These are phyloP conservation scores for Wickerhamiella dianesei DNA, from an alignment of 805 yeast genomes.

Conservation along the genomic window DNA sequence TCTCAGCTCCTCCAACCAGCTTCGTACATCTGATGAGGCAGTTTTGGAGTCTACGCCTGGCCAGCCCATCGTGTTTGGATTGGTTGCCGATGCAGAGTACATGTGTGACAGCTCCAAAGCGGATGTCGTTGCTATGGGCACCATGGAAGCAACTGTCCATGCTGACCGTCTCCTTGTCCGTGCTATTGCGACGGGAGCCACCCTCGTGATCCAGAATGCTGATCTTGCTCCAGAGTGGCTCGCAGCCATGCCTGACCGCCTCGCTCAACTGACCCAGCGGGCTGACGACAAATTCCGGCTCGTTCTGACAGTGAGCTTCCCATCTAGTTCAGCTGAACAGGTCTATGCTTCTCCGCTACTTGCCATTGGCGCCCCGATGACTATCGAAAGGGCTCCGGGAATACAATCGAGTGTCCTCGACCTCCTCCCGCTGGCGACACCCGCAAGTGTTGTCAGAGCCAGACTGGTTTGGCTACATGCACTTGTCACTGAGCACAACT, in stretches of 20 bases:
- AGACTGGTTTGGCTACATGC: constrained; percentile 65
- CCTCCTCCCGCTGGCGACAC: constrained; percentile 33
- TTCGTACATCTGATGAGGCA: background rate
- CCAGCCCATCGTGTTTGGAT: constrained; percentile 8
- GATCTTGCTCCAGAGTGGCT: constrained; percentile 63
- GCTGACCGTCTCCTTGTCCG: constrained; percentile 66
- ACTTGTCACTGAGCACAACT: constrained; percentile 41
- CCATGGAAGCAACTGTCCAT: constrained; percentile 31
- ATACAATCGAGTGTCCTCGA: constrained; percentile 36
- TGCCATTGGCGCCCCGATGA: constrained; percentile 39
- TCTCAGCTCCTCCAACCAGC: no score
- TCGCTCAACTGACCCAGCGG: background rate
- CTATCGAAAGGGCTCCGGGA: constrained; percentile 52
- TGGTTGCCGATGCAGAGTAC: background rate
- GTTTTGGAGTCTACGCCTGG: constrained; percentile 3
- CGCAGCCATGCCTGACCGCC: constrained; percentile 36
- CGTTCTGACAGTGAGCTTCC: constrained; percentile 38
- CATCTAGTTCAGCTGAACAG: constrained; percentile 34
- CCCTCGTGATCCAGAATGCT: constrained; percentile 72
- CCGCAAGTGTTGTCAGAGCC: constrained; percentile 29
- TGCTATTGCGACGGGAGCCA: constrained; percentile 61
- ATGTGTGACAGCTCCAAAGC: background rate
- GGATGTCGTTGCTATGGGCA: constrained; percentile 39
- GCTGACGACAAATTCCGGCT: constrained; percentile 34
- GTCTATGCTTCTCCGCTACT: constrained; percentile 44